Evolutionary conservation across 2,329 filamentous ascomycete species (phyloP).

Genomic region (Ampelomyces quisqualis): DNA sequence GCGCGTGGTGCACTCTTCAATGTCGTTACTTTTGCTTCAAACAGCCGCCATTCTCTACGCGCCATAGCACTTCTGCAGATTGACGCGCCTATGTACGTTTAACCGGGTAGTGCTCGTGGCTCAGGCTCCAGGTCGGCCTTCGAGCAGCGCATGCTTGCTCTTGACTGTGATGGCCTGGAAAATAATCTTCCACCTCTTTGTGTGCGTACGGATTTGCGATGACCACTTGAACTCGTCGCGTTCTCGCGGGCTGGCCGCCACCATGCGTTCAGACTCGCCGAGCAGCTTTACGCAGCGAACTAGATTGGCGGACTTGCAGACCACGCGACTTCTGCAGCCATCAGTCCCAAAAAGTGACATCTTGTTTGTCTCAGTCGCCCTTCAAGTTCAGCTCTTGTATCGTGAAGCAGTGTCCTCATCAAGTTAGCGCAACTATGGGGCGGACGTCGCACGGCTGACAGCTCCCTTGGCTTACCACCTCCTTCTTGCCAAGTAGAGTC

Average conservation of each 20-base stretch:
- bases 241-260: no score
- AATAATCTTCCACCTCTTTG: no score
- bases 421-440: background rate
- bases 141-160: background rate
- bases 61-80: background rate
- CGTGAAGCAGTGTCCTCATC: background rate
- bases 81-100: constrained; percentile 1
- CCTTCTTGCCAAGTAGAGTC: constrained; percentile 16
- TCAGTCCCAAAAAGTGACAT: no score
- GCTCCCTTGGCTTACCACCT: background rate
- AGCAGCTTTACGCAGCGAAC: no score
- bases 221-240: no score
- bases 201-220: no score
- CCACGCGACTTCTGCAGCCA: no score
- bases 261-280: no score
- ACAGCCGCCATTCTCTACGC: background rate
- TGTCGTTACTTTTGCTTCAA: background rate
- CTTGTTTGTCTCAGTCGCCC: background rate
- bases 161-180: no score
- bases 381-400: constrained; percentile 1
- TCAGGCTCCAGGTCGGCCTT: background rate
- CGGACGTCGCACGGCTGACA: background rate
- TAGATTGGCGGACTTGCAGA: no score
- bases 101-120: constrained; percentile 1
- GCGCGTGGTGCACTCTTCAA: no score